Percentiles rank a stretch among this genome's conserved stretches.
Conservation (phyloP, 495 filamentous ascomycete genomes). For the Sordaria brevicollis region DNA sequence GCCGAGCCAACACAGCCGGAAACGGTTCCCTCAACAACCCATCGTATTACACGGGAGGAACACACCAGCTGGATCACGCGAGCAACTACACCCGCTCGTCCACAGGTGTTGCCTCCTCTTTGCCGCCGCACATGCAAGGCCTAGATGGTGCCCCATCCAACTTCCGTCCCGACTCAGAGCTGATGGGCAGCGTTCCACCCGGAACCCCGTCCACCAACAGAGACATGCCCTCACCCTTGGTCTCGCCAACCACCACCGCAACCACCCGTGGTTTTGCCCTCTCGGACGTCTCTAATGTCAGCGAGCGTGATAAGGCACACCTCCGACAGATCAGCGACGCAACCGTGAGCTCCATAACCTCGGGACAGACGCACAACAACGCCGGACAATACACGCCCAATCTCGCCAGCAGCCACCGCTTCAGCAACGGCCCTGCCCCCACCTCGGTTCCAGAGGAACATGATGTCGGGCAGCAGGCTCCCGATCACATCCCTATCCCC, state of each 20-base stretch:
- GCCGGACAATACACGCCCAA: neutral
- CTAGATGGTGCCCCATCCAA: conserved; percentile 1
- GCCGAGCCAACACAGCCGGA: neutral
- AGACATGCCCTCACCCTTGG: neutral
- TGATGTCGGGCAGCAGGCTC: neutral
- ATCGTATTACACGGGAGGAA: conserved; percentile 6
- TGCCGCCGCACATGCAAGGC: neutral
- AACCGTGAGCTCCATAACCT: conserved; percentile 26
- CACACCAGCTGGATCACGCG: conserved; percentile 19
- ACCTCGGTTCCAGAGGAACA: neutral
- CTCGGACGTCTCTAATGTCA: conserved; percentile 33
- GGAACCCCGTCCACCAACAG: neutral
- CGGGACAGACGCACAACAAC: neutral
- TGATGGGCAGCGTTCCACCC: conserved; percentile 8
- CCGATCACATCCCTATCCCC: neutral
- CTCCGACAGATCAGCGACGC: conserved; percentile 36
- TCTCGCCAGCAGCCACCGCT: neutral
- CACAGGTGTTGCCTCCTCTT: neutral
- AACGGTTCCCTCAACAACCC: conserved; percentile 8
- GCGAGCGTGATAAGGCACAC: conserved; percentile 31
- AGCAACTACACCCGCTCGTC: conserved; percentile 6
- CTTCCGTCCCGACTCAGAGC: conserved; percentile 23
- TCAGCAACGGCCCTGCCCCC: neutral
- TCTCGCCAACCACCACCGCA: neutral
- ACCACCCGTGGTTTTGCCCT: conserved; percentile 12